These are phyloP conservation scores for Crotalaria pallida DNA, from an alignment of 306 rosid genomes.

Conservation along the genomic window DNA sequence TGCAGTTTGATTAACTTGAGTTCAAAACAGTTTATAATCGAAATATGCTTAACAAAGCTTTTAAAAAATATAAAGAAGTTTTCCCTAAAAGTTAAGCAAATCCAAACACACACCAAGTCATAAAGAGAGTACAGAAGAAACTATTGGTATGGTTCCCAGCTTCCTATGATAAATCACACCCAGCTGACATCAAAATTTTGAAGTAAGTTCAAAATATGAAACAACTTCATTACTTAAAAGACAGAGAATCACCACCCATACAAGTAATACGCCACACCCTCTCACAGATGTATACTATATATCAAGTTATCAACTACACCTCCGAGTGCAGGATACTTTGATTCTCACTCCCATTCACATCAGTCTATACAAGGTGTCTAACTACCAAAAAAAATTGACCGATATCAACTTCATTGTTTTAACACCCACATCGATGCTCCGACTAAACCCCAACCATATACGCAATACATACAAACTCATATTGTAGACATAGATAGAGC, in stretches of 20 bases:
- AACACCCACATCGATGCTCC: no score
- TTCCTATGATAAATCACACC: not conserved
- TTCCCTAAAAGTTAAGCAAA: not conserved
- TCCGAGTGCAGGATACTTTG: not conserved
- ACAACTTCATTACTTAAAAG: not conserved
- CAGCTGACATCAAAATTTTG: not conserved
- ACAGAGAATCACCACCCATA: no score
- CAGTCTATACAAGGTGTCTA: not conserved
- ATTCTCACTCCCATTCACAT: not conserved
- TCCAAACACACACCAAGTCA: not conserved
- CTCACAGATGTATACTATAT: no score
- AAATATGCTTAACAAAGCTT: no score
- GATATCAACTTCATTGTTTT: no score
- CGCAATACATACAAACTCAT: no score
- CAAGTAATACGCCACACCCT: no score
- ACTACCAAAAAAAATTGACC: no score
- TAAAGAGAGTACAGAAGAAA: not conserved
- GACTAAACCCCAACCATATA: no score
- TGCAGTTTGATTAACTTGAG: no score
- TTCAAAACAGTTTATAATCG: no score
- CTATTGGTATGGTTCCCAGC: not conserved
- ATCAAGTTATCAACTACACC: not conserved
- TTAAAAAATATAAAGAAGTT: not conserved
- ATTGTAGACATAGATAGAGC: no score
- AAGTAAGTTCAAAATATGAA: slow-evolving; percentile 5